Percentiles rank a stretch among this genome's conserved stretches.
These are phyloP conservation scores for Trametes gibbosa DNA, from an alignment of 768 basidiomycete species.

Conservation along the genomic window DNA sequence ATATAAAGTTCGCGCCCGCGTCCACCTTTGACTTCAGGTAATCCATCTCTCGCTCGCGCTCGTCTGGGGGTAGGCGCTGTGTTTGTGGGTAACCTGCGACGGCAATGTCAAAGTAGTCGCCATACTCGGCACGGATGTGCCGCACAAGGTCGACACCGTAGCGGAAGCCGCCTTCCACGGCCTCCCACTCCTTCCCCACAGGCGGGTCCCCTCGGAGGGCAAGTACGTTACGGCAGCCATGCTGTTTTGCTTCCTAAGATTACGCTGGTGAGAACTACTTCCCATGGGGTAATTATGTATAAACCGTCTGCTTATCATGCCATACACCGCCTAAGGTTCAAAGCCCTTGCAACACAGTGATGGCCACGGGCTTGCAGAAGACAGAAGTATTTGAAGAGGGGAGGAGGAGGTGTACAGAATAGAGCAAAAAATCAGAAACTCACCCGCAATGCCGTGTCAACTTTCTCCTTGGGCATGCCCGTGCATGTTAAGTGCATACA, in stretches of 20 bases:
- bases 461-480: constrained; percentile 96
- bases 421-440: constrained; percentile 27
- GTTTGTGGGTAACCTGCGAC: constrained; percentile 92
- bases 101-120: constrained; percentile 93
- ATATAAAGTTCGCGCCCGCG: constrained; percentile 88
- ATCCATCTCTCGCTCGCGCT: constrained; percentile 73
- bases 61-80: constrained; percentile 67
- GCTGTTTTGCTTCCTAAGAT: constrained; percentile 77
- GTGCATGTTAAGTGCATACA: constrained; percentile 99
- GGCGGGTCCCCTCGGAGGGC: constrained; percentile 94
- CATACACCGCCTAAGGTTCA: constrained; percentile 4
- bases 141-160: constrained; percentile 91
- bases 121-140: constrained; percentile 80
- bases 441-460: constrained; percentile 87
- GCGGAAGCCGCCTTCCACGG: constrained; percentile 85
- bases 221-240: constrained; percentile 90
- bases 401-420: background rate
- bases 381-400: background rate
- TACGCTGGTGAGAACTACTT: constrained; percentile 3
- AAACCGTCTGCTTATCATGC: background rate
- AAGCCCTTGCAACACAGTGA: background rate
- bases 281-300: background rate
- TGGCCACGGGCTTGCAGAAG: background rate
- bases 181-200: constrained; percentile 86
- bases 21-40: constrained; percentile 92